Conservation (phyloP, 2,329 filamentous ascomycete species). For the Coleophoma cylindrospora region DNA sequence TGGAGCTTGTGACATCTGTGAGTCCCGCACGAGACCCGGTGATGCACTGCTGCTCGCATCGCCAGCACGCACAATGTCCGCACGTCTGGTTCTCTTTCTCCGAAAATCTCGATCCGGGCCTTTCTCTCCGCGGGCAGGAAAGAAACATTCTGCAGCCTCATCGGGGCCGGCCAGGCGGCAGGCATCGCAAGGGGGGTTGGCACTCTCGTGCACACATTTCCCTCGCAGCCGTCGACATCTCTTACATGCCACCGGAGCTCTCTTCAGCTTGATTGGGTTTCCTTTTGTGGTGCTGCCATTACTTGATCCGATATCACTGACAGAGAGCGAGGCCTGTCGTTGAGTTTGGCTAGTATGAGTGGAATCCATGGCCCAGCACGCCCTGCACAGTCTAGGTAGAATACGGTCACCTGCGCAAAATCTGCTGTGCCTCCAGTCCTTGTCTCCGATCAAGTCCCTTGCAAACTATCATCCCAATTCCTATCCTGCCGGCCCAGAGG, state of each 20-base stretch:
- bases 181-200: background rate
- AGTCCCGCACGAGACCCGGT: background rate
- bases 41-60: no score
- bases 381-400: no score
- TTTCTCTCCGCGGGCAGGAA: background rate
- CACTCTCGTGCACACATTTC: slow-evolving; percentile 5
- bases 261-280: background rate
- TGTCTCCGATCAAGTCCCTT: no score
- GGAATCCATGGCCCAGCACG: no score
- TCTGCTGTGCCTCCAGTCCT: no score
- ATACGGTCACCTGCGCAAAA: no score
- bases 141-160: slow-evolving; percentile 1
- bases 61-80: background rate
- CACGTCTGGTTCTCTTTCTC: background rate
- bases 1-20: background rate
- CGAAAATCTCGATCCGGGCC: slow-evolving; percentile 1
- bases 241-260: background rate
- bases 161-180: slow-evolving; percentile 2
- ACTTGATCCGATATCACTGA: background rate
- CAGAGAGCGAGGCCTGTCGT: background rate
- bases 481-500: no score
- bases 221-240: slow-evolving; percentile 25
- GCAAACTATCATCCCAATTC: no score
- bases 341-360: background rate
- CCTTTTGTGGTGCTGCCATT: background rate